Evolutionary conservation across 2,329 filamentous ascomycete genomes (phyloP), one percentile per base, ranked within the genome.

Genomic region (Xylaria sp.): DNA sequence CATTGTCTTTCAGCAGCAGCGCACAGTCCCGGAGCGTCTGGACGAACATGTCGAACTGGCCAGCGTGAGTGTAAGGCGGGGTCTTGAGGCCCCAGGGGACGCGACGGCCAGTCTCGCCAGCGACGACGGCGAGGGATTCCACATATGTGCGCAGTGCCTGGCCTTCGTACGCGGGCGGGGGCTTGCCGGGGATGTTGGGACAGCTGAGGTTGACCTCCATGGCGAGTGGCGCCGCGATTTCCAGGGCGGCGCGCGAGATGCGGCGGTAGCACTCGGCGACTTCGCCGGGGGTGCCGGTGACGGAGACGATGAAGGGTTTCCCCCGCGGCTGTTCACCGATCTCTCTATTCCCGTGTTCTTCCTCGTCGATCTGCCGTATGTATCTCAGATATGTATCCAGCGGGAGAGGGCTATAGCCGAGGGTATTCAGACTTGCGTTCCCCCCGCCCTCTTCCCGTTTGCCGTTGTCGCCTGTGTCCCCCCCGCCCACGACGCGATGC

Each of bases 191-290:
- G 56, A 94, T 94, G 73, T 95, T 94, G 0, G 92, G 92, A 72
- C 92, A 94, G 36, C 87, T 91, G 33, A 94, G 85, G 75, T 95
- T 95, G 73, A 94, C 82, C 77, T 95, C 92, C 82, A 94, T 87
- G 20, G 88, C 89, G 0, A 92, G 80, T 1, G 83, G 82, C 70
- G 88, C 3, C 69, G 1, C 74, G 71, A n/a, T 6, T 2, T 2
- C 17, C 38, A 0, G 81, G 27, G 67, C 67, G 73, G 53, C 29
- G 65, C 65, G 75, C 77, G 66, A 17, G 5, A 91, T 84, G 15
- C 80, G 78, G 0, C 70, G 67, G 74, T 91, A 90, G 78, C 88
- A 89, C 63, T 79, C 71, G 0, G 80, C 79, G 0, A 93, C 83
- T 11, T 92, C 87, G 0, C 80, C 74, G 0, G 86, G 84, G 0